These are phyloP conservation scores for Nakataea oryzae DNA, from an alignment of 2,329 filamentous ascomycete genomes.

Conservation along the genomic window DNA sequence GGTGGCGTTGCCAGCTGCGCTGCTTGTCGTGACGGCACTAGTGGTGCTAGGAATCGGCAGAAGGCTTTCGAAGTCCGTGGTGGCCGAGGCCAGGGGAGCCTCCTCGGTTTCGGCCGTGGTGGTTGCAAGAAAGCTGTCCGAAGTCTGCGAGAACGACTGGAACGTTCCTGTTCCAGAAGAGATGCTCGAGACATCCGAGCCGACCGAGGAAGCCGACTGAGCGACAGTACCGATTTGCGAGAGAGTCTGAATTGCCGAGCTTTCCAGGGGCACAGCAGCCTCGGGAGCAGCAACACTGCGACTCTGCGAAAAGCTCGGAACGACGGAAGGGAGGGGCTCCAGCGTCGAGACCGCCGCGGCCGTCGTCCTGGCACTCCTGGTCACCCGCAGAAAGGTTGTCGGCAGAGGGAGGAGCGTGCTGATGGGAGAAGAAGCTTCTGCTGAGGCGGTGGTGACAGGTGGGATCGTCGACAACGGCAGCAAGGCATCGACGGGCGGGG, in stretches of 20 bases:
- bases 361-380: not conserved
- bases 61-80: not conserved
- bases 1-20: no score
- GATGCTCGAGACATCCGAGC: not conserved
- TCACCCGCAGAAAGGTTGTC: not conserved
- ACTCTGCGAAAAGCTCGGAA: not conserved
- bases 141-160: not conserved
- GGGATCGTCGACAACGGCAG: not conserved
- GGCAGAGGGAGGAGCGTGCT: no score
- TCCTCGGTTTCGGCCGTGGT: not conserved
- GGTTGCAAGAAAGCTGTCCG: not conserved
- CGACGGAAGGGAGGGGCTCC: not conserved
- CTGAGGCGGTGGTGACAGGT: not conserved
- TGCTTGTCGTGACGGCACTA: not conserved
- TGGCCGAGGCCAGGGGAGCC: not conserved
- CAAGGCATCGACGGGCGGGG: not conserved
- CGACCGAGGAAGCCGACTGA: not conserved
- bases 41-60: not conserved
- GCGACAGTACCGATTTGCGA: not conserved
- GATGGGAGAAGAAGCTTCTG: not conserved
- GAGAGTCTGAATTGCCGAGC: not conserved
- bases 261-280: not conserved
- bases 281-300: not conserved
- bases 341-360: not conserved
- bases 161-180: not conserved